phyloP scores from a whole-genome alignment of 2,329 filamentous ascomycete species.

The Incumbomyces lentus region DNA sequence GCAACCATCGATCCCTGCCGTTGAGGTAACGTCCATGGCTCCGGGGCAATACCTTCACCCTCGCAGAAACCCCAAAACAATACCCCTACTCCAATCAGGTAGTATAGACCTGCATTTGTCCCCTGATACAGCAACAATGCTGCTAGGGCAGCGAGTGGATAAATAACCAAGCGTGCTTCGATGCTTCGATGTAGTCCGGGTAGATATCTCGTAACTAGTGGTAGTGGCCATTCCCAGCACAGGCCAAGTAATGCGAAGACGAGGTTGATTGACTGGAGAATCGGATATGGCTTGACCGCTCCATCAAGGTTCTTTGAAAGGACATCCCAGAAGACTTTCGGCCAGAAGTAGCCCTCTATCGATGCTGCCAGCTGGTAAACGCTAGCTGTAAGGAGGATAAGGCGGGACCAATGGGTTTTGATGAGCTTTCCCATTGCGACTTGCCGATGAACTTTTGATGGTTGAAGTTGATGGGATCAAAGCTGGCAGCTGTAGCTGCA shows the following conservation, averaged over 20 bases:
- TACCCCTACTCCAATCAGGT: constrained; percentile 69
- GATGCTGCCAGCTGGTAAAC: constrained; percentile 74
- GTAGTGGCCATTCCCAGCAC: constrained; percentile 84
- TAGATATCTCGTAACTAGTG: constrained; percentile 40
- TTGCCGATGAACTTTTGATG: neutral
- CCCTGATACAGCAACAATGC: constrained; percentile 79
- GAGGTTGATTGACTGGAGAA: constrained; percentile 83
- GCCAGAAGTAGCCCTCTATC: constrained; percentile 90
- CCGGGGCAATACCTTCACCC: constrained; percentile 65
- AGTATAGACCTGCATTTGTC: constrained; percentile 87
- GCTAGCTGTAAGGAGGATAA: constrained; percentile 81
- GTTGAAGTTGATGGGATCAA: constrained; percentile 4
- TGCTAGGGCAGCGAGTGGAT: constrained; percentile 67
- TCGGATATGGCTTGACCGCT: constrained; percentile 76
- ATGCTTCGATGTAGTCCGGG: constrained; percentile 83
- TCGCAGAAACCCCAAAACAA: constrained; percentile 98
- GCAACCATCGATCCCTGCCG: constrained; percentile 21
- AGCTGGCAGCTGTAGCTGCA: constrained; percentile 4
- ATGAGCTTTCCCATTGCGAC: constrained; percentile 84
- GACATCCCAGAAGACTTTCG: constrained; percentile 98
- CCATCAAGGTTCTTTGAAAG: constrained; percentile 79
- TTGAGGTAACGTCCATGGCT: constrained; percentile 60
- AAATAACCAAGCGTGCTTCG: constrained; percentile 69
- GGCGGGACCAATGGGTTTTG: constrained; percentile 97
- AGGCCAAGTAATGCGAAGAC: constrained; percentile 67